Base-by-base conservation (phyloP, 2,329 filamentous ascomycete species). In the Passalora sequoiae region DNA sequence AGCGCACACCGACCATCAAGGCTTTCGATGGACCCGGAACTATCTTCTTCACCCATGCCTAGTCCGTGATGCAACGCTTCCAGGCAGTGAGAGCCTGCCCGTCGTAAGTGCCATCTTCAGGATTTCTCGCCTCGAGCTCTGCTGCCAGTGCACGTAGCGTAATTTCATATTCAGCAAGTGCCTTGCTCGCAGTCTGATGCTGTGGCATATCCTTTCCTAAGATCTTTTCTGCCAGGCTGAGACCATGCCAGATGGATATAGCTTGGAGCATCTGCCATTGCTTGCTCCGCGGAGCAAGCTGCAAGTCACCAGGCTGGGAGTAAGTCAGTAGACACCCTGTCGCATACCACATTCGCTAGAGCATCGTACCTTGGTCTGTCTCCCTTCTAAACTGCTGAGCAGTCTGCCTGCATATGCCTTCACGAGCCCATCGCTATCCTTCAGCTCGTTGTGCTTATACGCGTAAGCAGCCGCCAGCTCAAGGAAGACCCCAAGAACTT, bases 391-490 rank as follows among this genome's bases (percentile, higher is more conserved):
- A 36, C 38, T 64, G 8, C 40, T 52, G 43, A 73, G 55, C 39
- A 73, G 45, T 19, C 69, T 58, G 30, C 60, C 57, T 4, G 65
- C 63, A 39, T 69, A 67, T 30, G 56, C 64, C 45, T 60, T 62
- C 20, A 72, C 68, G 17, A 65, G 60, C 1, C 62, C 60, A 31
- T 66, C 61, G 22, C 51, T 61, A 32, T 68, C 66, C 43, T 58
- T 42, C 1, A 56, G 60, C 1, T 46, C 57, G 4, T 51, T 44
- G 40, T 68, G 57, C 44, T 58, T 61, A 39, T 65, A 60, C 3
- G 65, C 66, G 32, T 63, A 56, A 4, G 67, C 59, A 20, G 69
- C 69, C 13, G 66, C 61, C 55, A 74, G 48, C 53, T 71, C 69
- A 4, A 72, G 56, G 39, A 67, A 65, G 20, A 66, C 46, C n/a